Evolutionary conservation across 129 eudicot species (phyloP).

Genomic region (Smallanthus sonchifolius): DNA sequence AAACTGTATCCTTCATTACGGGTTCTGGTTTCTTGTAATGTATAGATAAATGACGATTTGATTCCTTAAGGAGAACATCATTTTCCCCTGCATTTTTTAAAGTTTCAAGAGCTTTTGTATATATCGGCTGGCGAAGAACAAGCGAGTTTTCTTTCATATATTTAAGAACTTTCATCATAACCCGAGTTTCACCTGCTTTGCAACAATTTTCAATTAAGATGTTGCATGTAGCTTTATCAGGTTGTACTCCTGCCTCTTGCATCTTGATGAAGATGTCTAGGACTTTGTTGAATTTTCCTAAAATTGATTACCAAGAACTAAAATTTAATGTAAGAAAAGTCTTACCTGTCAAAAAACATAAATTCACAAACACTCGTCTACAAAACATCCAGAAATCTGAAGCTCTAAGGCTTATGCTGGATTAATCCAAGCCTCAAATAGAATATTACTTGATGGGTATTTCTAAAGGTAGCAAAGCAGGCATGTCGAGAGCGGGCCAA

Average conservation of each 20-base stretch:
- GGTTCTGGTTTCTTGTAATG: constrained; percentile 25
- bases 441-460: neutral
- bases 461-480: neutral
- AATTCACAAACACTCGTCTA: constrained; percentile 4
- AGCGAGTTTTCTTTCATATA: constrained; percentile 75
- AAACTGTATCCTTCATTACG: constrained; percentile 2
- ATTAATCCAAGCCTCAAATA: neutral
- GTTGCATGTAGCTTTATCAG: constrained; percentile 95
- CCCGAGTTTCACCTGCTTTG: constrained; percentile 56
- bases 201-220: constrained; percentile 63
- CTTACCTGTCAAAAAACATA: neutral
- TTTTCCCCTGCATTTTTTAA: constrained; percentile 45
- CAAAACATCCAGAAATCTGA: neutral
- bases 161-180: constrained; percentile 56
- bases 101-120: constrained; percentile 50
- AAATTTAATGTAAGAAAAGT: constrained; percentile 4
- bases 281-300: constrained; percentile 67
- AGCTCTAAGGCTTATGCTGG: neutral
- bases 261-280: constrained; percentile 71
- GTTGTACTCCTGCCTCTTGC: constrained; percentile 91
- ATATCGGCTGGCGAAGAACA: constrained; percentile 71
- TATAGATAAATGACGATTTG: constrained; percentile 58
- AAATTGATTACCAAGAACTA: neutral
- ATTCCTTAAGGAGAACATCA: constrained; percentile 54
- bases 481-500: neutral